phyloP scores from a whole-genome alignment of 129 eudicot genomes.

The Mikania micrantha region DNA sequence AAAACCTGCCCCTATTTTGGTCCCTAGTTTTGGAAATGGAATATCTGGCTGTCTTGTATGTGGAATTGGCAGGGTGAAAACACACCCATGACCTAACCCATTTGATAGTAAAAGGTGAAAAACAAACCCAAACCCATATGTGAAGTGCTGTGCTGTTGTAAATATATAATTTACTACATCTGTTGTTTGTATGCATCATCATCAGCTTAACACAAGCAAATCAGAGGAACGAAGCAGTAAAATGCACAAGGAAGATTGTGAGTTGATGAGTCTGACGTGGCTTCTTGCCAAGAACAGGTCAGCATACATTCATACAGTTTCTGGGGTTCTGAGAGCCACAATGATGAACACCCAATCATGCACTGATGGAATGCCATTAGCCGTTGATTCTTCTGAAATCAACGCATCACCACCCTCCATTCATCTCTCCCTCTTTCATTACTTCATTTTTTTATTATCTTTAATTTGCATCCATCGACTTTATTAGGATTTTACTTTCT shows the following conservation, averaged over 20 bases:
- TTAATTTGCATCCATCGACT: too few species aligned
- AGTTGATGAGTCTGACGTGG: conserved; percentile 93
- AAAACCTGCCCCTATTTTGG: too few species aligned
- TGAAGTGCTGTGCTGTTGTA: too few species aligned
- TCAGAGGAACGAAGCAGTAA: conserved; percentile 50
- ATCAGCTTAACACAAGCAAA: conserved; percentile 45
- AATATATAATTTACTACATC: too few species aligned
- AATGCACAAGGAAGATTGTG: conserved; percentile 67
- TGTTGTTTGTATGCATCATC: conserved; percentile 14
- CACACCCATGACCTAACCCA: too few species aligned
- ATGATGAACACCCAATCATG: conserved; percentile 64
- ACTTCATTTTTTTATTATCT: conserved; percentile 18
- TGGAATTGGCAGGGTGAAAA: too few species aligned
- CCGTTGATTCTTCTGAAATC: conserved; percentile 83
- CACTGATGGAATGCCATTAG: conserved; percentile 84
- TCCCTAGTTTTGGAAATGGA: too few species aligned
- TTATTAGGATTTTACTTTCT: conserved; percentile 7
- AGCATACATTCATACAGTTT: conserved; percentile 74
- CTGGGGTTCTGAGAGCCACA: conserved; percentile 70
- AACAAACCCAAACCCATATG: too few species aligned
- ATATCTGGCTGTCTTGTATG: too few species aligned
- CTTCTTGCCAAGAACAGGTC: conserved; percentile 78
- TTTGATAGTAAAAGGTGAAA: too few species aligned
- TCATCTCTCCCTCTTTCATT: conserved; percentile 15
- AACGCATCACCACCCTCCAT: conserved; percentile 32